Evolutionary conservation across 352 stramenopile species (phyloP), one percentile per base, ranked within the genome.

Genomic region (Phytophthora pluvialis): DNA sequence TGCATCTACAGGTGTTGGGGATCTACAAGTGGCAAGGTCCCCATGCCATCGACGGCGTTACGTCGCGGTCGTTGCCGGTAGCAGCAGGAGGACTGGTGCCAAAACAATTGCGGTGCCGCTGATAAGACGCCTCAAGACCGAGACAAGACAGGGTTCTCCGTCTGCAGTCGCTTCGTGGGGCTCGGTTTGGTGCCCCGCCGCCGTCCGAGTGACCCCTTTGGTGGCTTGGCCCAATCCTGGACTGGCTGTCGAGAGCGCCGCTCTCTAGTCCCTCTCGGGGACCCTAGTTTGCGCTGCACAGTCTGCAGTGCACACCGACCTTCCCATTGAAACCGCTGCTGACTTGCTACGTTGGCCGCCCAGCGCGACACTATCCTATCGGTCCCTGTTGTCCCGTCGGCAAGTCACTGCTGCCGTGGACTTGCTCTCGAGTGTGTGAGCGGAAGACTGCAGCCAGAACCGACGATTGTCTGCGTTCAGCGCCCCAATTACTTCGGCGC

Each of bases 401-500:
- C 11, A 21, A 36, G 4, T 47, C 21, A 47, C 3, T 47, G 49
- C 4, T 12, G 15, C 12, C 8, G 26, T 59, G 44, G 26, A 36
- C 44, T 32, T 38, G 47, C 28, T 10, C 28, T 59, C 42, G 10
- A 18, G 7, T 63, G n/a, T 52, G 28, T 42, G 26, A 53, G 32
- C 32, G 21, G 31, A 39, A 54, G 26, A 40, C 25, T 40, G 57
- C 56, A 67, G 48, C 56, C 48, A 49, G 47, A 70, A 65, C 54
- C 25, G 61, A 42, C 60, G 43, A 59, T 21, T 32, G 44, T 43
- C 54, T 44, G 40, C 53, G 63, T 71, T 57, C 63, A 70, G 61
- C n/a, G 9, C 5, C 6, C 31, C 39, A 52, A 70, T 56, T 70
- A 65, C 62, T 70, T 53, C 61, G 15, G 6, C 40, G 6, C 40